Base-by-base conservation (phyloP, 2,329 filamentous ascomycete species). In the Fusarium napiforme region DNA sequence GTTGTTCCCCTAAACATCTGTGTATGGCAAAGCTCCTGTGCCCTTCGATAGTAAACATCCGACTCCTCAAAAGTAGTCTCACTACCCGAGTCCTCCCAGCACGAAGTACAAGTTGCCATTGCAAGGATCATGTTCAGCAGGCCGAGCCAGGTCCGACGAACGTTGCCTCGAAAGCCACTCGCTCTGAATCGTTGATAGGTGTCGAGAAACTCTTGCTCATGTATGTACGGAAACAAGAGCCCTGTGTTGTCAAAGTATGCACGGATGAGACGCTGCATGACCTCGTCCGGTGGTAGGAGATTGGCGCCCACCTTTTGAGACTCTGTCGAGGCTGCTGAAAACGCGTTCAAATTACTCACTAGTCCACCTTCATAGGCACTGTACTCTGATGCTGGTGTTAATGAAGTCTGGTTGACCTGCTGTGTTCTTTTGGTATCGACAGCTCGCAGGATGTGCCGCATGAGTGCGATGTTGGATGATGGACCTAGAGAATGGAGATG, bases 111-210 rank as follows among this genome's bases (percentile, higher is more conserved):
- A 18, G 80, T 82, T 1, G 85, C 83, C 79, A 88, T 84, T 3
- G 86, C 85, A 3, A 88, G 78, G 0, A 88, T 81, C 62, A 87
- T 85, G 56, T 88, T 88, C 0, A 88, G 73, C 6, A 87, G 71
- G 1, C 85, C 85, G 0, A 88, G 80, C 87, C 86, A 88, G 0
- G 86, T 84, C n/a, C 83, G 81, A 1, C 85, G 80, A 1, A 84
- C 82, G 7, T 78, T 80, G 0, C 74, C 79, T 19, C 72, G 18
- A 43, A 83, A 75, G 0, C 74, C 73, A 8, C 60, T 30, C 59
- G 47, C 39, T 53, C 65, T 14, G 16, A 75, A 74, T 6, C 67
- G 50, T 2, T 69, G 16, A 28, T 80, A 81, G 0, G 73, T 72
- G 1, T 77, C 72, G 9, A 75, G 63, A 56, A 81, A 81, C 4